Percentiles rank a stretch among this genome's conserved stretches.
These are phyloP conservation scores for Leptographium galeiforme DNA, from an alignment of 2,329 filamentous ascomycete species.

Conservation along the genomic window DNA sequence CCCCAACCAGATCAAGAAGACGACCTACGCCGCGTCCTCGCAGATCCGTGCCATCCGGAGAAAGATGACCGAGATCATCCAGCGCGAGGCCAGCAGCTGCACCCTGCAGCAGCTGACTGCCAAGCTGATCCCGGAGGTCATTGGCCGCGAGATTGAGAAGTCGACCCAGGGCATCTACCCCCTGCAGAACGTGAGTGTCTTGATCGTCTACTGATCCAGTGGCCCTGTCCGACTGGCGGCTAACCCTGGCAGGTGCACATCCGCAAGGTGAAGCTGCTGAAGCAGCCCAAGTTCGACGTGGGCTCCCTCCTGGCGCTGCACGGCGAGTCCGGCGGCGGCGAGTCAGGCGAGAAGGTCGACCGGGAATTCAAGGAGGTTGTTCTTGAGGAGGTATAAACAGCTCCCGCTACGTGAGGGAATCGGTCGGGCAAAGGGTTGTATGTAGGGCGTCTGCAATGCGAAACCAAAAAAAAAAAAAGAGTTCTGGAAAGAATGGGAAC, in stretches of 20 bases:
- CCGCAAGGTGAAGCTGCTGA: slow-evolving; percentile 99
- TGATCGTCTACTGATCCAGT: neutral
- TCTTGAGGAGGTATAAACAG: slow-evolving; percentile 76
- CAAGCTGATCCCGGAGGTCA: slow-evolving; percentile 99
- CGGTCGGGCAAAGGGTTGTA: neutral
- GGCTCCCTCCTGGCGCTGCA: slow-evolving; percentile 92
- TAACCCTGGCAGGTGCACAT: slow-evolving; percentile 68
- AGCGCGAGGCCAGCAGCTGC: slow-evolving; percentile 87
- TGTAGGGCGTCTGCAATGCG: slow-evolving; percentile 1
- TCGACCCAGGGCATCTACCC: slow-evolving; percentile 98
- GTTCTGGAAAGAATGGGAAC: neutral
- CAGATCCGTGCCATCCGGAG: slow-evolving; percentile 97
- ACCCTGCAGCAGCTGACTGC: slow-evolving; percentile 91
- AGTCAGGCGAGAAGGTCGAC: slow-evolving; percentile 97
- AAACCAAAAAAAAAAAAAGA: slow-evolving; percentile 3
- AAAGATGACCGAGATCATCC: slow-evolving; percentile 99
- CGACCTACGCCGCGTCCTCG: slow-evolving; percentile 91
- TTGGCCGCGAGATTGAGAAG: slow-evolving; percentile 99
- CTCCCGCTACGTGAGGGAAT: slow-evolving; percentile 2
- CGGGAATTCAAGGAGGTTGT: slow-evolving; percentile 98
- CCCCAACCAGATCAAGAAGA: slow-evolving; percentile 99
- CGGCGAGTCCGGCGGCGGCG: slow-evolving; percentile 91
- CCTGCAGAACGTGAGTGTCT: slow-evolving; percentile 74
- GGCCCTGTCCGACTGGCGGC: neutral
- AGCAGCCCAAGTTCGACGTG: slow-evolving; percentile 97